Base-by-base conservation (phyloP, 2,329 filamentous ascomycete genomes). In the Penicillium sp. region DNA sequence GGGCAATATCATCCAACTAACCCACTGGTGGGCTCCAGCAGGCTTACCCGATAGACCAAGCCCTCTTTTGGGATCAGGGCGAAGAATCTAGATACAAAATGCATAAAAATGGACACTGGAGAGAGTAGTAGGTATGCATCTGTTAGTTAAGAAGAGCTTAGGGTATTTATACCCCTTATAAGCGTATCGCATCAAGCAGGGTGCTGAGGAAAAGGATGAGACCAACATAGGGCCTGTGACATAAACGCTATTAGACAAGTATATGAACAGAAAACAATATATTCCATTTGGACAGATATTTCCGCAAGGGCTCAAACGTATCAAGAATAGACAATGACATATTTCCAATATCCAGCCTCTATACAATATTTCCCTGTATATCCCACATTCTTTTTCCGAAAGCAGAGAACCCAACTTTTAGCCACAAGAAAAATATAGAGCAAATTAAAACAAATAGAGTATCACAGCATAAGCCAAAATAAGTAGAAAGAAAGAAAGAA, bases 341-440 rank as follows among this genome's bases (percentile, higher is more conserved):
- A 41, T 50, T 41, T 50, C 35, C 43, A 48, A 43, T 29, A 31
- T 35, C 29, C 19, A 45, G 24, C 42, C 21, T 46, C 48, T 47
- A 47, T 50, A 50, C 37, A 50, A 41, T 13, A 15, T 45, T 9
- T 12, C 26, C n/a, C 13, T 6, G 29, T 17, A 19, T 17, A 19
- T 46, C 24, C n/a, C 19, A 47, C 48, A 50, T 50, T 47, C 48
- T 31, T 43, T 28, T 28, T 50, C 48, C 43, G 43, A 41, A 50
- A 47, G n/a, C 39, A 24, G 40, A 43, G 44, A 19, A 22, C 19
- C 37, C 26, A 29, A 45, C 32, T 47, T 33, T 9, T 13, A 8
- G 3, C 13, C 13, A 12, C 7, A 42, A 33, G 10, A 44, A 12
- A 37, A 12, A 22, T 17, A 26, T 5, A 7, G 6, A 29, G 24